Base-by-base conservation (phyloP, 1,284 basidiomycete genomes). In the Rhizoctonia solani region DNA sequence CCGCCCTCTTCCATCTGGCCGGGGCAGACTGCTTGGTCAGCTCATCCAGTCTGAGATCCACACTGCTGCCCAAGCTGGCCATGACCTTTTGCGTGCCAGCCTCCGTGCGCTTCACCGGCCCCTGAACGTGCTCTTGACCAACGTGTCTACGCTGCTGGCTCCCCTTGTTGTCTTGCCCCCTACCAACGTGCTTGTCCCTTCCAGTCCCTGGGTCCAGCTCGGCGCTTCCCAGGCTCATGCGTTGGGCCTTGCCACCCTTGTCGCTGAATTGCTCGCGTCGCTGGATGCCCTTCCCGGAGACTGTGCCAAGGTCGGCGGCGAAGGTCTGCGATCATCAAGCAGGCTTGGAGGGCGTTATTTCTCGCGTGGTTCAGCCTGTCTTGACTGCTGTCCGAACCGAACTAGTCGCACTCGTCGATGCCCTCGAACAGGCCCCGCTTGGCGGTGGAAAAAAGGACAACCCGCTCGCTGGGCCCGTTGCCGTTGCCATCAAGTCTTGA, bases 31-130 rank as follows among this genome's bases (percentile, higher is more conserved):
- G 27, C 76, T 92, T 16, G 88, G 89, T 29, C 76, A 81, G 58
- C 76, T 90, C 67, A 88, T 92, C 71, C 54, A 68, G 13, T 69
- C 59, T 49, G 53, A 42, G 54, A 67, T 68, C 46, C 65, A 69
- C 59, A 66, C 67, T 68, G 83, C 87, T 4, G 82, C 84, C 27
- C 81, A 79, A 52, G 84, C 84, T 63, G 87, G 87, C 69, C 77
- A 79, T 1, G 85, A 89, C 72, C 77, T 92, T 19, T 80, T 85
- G 72, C 83, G 83, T 67, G 89, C 90, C 32, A 83, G 89, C 68
- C 74, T 91, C 37, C 85, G 90, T 59, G 84, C 84, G 30, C 79
- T 92, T 25, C 89, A 89, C 68, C 84, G 87, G 56, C 89, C 89
- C 8, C 78, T 92, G 5, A 89, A 88, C 6, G 88, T 91, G 25